Conservation (phyloP, 352 stramenopile genomes). For the Pythium aristosporum region DNA sequence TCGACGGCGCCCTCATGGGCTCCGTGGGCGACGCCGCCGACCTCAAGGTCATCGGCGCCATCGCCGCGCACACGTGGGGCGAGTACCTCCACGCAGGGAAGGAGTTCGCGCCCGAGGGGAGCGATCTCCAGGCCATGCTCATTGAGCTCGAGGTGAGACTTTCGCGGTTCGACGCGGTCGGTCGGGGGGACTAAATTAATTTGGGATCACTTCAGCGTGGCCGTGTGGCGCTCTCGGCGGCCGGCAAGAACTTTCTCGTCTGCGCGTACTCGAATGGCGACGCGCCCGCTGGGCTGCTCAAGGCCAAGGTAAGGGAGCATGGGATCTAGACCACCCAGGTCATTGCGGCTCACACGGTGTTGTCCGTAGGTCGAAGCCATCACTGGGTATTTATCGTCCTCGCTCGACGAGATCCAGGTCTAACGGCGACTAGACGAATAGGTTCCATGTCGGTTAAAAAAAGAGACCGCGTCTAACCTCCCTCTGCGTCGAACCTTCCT, state of each 20-base stretch:
- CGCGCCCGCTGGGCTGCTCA: slow-evolving; percentile 60
- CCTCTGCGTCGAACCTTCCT: neutral
- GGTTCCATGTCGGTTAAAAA: neutral
- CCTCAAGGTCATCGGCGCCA: slow-evolving; percentile 84
- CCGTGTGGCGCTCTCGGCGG: slow-evolving; percentile 59
- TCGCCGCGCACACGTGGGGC: slow-evolving; percentile 81
- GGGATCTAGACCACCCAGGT: neutral
- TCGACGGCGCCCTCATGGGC: slow-evolving; percentile 83
- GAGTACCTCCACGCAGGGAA: slow-evolving; percentile 78
- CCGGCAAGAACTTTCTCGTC: slow-evolving; percentile 70
- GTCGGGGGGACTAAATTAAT: neutral
- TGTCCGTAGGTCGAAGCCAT: slow-evolving; percentile 56
- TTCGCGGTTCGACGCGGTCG: slow-evolving; percentile 1
- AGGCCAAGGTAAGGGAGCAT: slow-evolving; percentile 54
- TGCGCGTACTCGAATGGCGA: slow-evolving; percentile 70
- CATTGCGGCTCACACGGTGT: too few species aligned
- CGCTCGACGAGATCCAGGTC: slow-evolving; percentile 71
- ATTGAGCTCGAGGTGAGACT: slow-evolving; percentile 65
- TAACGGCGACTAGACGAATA: slow-evolving; percentile 24
- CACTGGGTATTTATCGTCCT: slow-evolving; percentile 54
- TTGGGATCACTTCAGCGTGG: slow-evolving; percentile 34
- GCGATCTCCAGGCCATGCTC: slow-evolving; percentile 58
- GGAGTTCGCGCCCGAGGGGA: slow-evolving; percentile 54
- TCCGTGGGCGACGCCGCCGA: slow-evolving; percentile 69
- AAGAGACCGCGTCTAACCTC: neutral